Conservation (phyloP, 1,284 basidiomycete species). For the Exsudoporus floridanus region DNA sequence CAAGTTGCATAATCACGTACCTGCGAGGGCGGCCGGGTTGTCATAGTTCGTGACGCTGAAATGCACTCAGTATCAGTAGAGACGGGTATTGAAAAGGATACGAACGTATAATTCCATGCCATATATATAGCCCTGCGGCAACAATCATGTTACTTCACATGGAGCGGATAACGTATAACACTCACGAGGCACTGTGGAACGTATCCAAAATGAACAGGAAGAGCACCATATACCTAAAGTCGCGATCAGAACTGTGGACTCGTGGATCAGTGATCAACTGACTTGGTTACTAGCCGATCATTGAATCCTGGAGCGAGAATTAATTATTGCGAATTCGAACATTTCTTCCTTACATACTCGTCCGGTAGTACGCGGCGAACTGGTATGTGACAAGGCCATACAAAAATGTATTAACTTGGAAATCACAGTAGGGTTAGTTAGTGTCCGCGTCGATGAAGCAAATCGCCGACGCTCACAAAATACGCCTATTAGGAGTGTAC, state of each 20-base stretch:
- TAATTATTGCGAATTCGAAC: neutral
- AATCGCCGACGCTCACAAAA: slow-evolving; percentile 32
- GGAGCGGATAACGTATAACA: neutral
- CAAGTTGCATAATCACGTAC: slow-evolving; percentile 1
- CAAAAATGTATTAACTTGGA: slow-evolving; percentile 49
- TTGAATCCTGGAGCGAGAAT: slow-evolving; percentile 39
- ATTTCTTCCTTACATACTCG: slow-evolving; percentile 34
- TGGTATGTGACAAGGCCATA: slow-evolving; percentile 51
- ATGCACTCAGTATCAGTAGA: neutral
- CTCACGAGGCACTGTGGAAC: slow-evolving; percentile 39
- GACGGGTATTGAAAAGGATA: neutral
- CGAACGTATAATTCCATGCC: slow-evolving; percentile 20
- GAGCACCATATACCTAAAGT: slow-evolving; percentile 37
- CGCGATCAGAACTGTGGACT: neutral
- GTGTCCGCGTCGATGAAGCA: neutral
- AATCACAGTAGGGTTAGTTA: neutral
- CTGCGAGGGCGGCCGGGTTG: slow-evolving; percentile 13
- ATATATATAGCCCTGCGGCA: slow-evolving; percentile 14
- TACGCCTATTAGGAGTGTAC: slow-evolving; percentile 40
- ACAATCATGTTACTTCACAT: neutral
- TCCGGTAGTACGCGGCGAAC: slow-evolving; percentile 44
- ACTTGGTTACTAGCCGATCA: slow-evolving; percentile 35
- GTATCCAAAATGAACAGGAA: slow-evolving; percentile 44
- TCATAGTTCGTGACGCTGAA: slow-evolving; percentile 15
- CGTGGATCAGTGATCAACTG: neutral